phyloP scores from a whole-genome alignment of 805 yeast species.

The Saccharomycopsis babjevae region DNA sequence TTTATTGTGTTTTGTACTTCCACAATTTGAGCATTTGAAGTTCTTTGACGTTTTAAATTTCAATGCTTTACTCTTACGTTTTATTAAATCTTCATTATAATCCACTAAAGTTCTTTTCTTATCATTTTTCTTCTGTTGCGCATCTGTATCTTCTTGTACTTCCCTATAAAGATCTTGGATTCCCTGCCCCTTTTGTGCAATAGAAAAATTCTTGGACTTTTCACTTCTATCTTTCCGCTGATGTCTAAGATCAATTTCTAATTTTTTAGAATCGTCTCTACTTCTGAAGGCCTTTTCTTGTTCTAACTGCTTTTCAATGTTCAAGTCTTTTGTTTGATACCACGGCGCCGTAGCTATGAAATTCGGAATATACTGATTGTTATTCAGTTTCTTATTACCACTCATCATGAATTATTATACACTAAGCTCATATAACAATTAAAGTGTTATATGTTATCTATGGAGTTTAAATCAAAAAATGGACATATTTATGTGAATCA shows the following conservation, averaged over 20 bases:
- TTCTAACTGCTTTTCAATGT: slow-evolving; percentile 2
- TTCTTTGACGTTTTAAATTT: slow-evolving; percentile 8
- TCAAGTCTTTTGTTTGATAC: slow-evolving; percentile 22
- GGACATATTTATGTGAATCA: too few species aligned
- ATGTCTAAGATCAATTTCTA: slow-evolving; percentile 30
- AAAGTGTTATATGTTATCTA: too few species aligned
- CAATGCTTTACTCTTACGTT: slow-evolving; percentile 6
- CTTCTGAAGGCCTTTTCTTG: slow-evolving; percentile 18
- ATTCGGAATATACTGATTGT: slow-evolving; percentile 28
- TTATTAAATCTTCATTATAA: neutral
- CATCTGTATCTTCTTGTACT: slow-evolving; percentile 20
- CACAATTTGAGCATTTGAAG: slow-evolving; percentile 30
- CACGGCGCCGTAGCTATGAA: slow-evolving; percentile 29
- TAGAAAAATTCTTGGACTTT: slow-evolving; percentile 30
- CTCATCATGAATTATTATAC: neutral
- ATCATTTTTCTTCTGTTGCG: neutral
- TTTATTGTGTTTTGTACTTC: slow-evolving; percentile 25
- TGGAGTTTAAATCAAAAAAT: too few species aligned
- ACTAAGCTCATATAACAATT: too few species aligned
- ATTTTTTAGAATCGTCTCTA: slow-evolving; percentile 20
- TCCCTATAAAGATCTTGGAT: slow-evolving; percentile 30
- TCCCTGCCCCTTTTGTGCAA: slow-evolving; percentile 39
- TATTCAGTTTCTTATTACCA: neutral
- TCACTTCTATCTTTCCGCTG: slow-evolving; percentile 32
- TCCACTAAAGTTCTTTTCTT: neutral